Base-by-base conservation (phyloP, 2,329 filamentous ascomycete genomes). In the Penicillium sp. region DNA sequence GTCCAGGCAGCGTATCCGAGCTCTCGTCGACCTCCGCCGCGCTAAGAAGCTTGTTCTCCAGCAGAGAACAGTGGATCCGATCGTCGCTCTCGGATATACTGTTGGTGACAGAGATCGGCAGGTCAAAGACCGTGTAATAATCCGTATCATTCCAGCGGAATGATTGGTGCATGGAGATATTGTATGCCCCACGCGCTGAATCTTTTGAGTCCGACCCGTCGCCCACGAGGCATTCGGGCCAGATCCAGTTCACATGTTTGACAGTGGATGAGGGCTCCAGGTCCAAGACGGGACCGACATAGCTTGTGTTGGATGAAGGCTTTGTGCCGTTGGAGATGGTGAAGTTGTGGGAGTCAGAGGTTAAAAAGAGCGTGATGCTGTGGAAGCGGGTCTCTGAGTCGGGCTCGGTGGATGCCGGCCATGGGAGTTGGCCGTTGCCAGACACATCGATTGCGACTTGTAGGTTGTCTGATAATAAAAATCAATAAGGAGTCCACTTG, bases 201-300 rank as follows among this genome's bases (percentile, higher is more conserved):
- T 74, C 74, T 3, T 71, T 67, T 14, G 55, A 54, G 1, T 68
- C 62, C 26, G 79, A 69, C 2, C 83, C 84, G 46, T 85, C 75
- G 16, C 86, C 86, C 2, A 84, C 82, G 0, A 90, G 75, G 62
- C 87, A 90, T 54, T 81, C 80, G 0, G 87, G 87, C 86, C 86
- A 90, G 18, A 81, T 75, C 84, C 87, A 90, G 65, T 86, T 85
- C 57, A 89, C 79, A 66, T 90, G 86, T 67, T 90, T 90, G 40
- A 90, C 87, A 0, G 87, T 89, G 65, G 85, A 87, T 3, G 81
- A 81, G 0, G 79, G 71, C 65, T 90, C 86, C 58, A 86, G 82
- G 27, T 73, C 68, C 75, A 90, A 81, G 51, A 90, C 85, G 46
- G 85, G 77, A 1, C 83, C 82, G 7, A 86, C 70, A 40, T 80